These are phyloP conservation scores for Melaleuca quinquenervia DNA, from an alignment of 345 rosid genomes.

Conservation along the genomic window DNA sequence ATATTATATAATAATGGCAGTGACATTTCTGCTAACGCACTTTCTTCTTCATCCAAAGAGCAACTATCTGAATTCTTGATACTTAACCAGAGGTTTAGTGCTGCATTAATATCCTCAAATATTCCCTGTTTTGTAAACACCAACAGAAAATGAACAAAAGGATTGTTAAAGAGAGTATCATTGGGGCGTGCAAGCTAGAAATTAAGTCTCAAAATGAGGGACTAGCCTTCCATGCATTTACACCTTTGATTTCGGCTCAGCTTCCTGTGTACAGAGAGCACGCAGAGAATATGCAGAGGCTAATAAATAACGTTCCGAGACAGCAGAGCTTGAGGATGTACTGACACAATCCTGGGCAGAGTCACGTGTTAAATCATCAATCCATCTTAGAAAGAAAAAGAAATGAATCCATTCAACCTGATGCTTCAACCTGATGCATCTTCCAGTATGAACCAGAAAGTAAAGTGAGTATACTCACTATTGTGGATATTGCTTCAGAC, in stretches of 20 bases:
- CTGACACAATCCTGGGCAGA: background rate
- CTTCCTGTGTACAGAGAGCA: constrained; percentile 63
- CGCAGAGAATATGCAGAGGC: constrained; percentile 65
- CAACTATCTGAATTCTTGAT: constrained; percentile 17
- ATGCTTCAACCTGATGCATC: too few species aligned
- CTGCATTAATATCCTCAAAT: constrained; percentile 45
- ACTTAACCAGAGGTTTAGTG: constrained; percentile 50
- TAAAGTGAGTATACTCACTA: constrained; percentile 24
- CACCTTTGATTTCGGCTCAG: constrained; percentile 82
- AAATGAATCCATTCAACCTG: background rate
- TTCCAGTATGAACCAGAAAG: background rate
- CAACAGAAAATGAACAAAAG: background rate
- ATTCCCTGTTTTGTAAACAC: constrained; percentile 35
- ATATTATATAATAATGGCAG: constrained; percentile 45
- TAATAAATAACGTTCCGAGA: constrained; percentile 29
- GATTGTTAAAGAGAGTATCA: background rate
- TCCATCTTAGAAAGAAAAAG: background rate
- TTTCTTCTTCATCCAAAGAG: constrained; percentile 15
- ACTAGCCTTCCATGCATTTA: constrained; percentile 20
- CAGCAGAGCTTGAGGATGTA: constrained; percentile 2
- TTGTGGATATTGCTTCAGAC: constrained; percentile 56
- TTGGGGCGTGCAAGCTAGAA: background rate
- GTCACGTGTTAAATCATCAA: background rate
- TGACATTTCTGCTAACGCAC: constrained; percentile 23
- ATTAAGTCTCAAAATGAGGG: constrained; percentile 12